Conservation (phyloP, 2,329 filamentous ascomycete genomes). For the Chaetomiaceae sp. region DNA sequence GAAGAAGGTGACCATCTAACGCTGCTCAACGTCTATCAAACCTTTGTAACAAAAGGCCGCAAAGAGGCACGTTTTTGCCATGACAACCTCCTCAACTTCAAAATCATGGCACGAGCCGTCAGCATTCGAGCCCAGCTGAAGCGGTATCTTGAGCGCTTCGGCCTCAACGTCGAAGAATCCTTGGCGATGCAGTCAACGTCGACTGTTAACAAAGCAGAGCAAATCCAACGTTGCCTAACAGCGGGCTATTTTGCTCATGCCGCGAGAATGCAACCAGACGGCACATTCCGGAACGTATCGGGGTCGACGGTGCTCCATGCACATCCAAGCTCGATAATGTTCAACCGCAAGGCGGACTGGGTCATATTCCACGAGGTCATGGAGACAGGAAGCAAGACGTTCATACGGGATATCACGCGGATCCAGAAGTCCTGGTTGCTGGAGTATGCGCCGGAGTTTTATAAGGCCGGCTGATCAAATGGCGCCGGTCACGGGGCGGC, state of each 20-base stretch:
- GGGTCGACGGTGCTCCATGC: constrained; percentile 75
- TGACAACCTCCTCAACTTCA: constrained; percentile 82
- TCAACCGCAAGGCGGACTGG: constrained; percentile 95
- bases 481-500: not conserved
- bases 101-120: constrained; percentile 73
- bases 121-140: constrained; percentile 83
- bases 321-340: constrained; percentile 90
- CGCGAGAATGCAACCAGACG: constrained; percentile 89
- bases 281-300: constrained; percentile 80
- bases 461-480: constrained; percentile 56
- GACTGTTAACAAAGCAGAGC: constrained; percentile 52
- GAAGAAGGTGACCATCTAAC: constrained; percentile 94
- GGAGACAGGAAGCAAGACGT: constrained; percentile 83
- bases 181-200: constrained; percentile 37
- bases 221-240: constrained; percentile 79
- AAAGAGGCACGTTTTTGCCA: constrained; percentile 85
- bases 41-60: constrained; percentile 76
- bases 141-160: constrained; percentile 82
- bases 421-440: constrained; percentile 90
- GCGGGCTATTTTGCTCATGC: constrained; percentile 91
- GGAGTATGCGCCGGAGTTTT: constrained; percentile 83
- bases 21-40: constrained; percentile 86
- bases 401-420: constrained; percentile 86
- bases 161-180: constrained; percentile 63
- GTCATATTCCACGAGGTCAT: constrained; percentile 92